phyloP scores from a whole-genome alignment of 805 yeast species.

The Ogataea philodendri region DNA sequence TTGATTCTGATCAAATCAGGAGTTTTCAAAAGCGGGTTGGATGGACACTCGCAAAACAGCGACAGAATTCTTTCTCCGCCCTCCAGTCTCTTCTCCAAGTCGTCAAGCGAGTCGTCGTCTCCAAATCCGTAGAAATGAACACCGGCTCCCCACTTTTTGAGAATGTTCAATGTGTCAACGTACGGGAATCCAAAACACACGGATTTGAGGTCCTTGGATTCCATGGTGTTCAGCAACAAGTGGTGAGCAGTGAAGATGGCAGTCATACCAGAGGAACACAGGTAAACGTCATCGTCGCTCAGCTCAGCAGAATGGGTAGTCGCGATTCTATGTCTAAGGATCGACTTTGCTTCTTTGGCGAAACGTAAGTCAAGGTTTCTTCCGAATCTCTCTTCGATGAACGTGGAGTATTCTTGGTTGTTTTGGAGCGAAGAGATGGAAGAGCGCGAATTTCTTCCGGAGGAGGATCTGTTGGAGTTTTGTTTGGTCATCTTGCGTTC shows the following conservation, averaged over 20 bases:
- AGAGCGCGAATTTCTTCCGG: slow-evolving; percentile 29
- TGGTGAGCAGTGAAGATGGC: slow-evolving; percentile 81
- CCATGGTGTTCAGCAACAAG: slow-evolving; percentile 22
- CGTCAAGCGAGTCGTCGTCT: slow-evolving; percentile 64
- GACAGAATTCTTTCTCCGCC: slow-evolving; percentile 68
- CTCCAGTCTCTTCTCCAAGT: slow-evolving; percentile 59
- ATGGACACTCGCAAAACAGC: slow-evolving; percentile 89
- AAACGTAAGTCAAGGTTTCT: slow-evolving; percentile 78
- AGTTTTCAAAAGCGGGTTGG: slow-evolving; percentile 86
- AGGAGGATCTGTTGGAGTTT: slow-evolving; percentile 17
- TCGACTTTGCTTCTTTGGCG: slow-evolving; percentile 70
- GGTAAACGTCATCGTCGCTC: slow-evolving; percentile 62
- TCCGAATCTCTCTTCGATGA: slow-evolving; percentile 88
- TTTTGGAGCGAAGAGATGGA: slow-evolving; percentile 24
- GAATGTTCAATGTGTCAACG: slow-evolving; percentile 83
- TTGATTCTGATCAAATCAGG: slow-evolving; percentile 71
- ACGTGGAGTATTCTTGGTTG: slow-evolving; percentile 55
- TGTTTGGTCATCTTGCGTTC: slow-evolving; percentile 18
- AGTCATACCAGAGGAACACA: slow-evolving; percentile 93
- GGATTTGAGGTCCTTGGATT: slow-evolving; percentile 48
- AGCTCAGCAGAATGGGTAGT: slow-evolving; percentile 47
- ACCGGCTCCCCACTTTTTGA: slow-evolving; percentile 90
- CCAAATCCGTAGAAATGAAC: slow-evolving; percentile 83
- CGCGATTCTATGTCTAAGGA: slow-evolving; percentile 73
- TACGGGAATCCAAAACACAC: slow-evolving; percentile 97